Percentiles rank a stretch among this genome's conserved stretches.
These are phyloP conservation scores for Haematococcus lacustris DNA, from an alignment of 139 green algal species.

Conservation along the genomic window DNA sequence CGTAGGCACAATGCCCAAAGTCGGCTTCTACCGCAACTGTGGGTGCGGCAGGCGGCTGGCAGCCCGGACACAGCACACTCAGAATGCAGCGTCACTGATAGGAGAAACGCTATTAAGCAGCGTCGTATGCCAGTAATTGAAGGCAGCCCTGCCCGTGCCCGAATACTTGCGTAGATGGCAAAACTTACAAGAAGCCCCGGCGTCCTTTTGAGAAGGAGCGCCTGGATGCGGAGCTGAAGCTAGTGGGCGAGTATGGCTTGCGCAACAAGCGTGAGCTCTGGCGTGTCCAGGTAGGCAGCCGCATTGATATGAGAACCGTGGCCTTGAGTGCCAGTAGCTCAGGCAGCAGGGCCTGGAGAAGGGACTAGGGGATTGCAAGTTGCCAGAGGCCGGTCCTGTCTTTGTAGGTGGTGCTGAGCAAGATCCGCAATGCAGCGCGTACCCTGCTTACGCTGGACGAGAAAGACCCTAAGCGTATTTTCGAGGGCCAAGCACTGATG, in stretches of 20 bases:
- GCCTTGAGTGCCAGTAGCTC: too few species aligned
- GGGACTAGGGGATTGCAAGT: too few species aligned
- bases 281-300: conserved; percentile 89
- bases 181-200: conserved; percentile 98
- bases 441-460: conserved; percentile 94
- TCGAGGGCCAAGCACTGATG: conserved; percentile 94
- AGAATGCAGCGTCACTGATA: too few species aligned
- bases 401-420: conserved; percentile 78
- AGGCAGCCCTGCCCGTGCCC: neutral
- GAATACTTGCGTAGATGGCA: conserved; percentile 67
- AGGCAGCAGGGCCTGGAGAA: too few species aligned
- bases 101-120: too few species aligned
- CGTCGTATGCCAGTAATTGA: neutral
- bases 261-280: conserved; percentile 99
- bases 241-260: conserved; percentile 98
- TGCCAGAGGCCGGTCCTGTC: too few species aligned
- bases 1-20: neutral
- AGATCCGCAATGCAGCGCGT: conserved; percentile 89
- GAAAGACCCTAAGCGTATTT: conserved; percentile 92
- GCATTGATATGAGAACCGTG: too few species aligned
- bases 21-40: conserved; percentile 2
- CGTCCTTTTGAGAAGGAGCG: conserved; percentile 99
- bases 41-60: neutral
- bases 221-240: conserved; percentile 96
- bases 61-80: neutral